Conservation (phyloP, 768 basidiomycete genomes). For the Suillus brevipes region DNA sequence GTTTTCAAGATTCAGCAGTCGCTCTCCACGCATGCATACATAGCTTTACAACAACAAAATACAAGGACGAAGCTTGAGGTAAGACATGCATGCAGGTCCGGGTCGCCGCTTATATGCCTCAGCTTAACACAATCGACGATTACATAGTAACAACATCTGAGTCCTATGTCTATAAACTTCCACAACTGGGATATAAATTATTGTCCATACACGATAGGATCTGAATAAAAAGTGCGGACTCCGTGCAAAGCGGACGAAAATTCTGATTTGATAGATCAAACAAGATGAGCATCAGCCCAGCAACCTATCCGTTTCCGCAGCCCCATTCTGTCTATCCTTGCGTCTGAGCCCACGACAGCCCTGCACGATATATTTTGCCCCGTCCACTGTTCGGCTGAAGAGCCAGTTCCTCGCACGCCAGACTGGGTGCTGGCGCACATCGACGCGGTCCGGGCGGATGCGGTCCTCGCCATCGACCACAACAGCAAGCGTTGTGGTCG, state of each 20-base stretch:
- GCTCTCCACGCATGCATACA: not conserved
- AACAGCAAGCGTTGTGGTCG: conserved; percentile 57
- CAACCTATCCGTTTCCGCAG: conserved; percentile 6
- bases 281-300: conserved; percentile 17
- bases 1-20: not conserved
- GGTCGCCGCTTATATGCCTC: not conserved
- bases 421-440: conserved; percentile 33
- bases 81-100: not conserved
- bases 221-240: not conserved
- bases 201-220: not conserved
- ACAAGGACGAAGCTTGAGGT: not conserved
- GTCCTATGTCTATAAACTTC: not conserved
- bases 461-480: conserved; percentile 71
- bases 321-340: not conserved
- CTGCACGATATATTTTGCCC: conserved; percentile 4
- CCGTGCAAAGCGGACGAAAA: no score
- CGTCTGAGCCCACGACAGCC: conserved; percentile 15
- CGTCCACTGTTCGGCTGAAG: conserved; percentile 19
- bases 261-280: not conserved
- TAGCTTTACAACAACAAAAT: not conserved
- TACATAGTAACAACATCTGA: not conserved
- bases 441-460: conserved; percentile 63
- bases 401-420: conserved; percentile 38
- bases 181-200: not conserved
- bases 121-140: not conserved